Percentiles rank a stretch among this genome's conserved stretches.
Conservation (phyloP, 495 filamentous ascomycete species). For the Neurospora tetrasperma region DNA sequence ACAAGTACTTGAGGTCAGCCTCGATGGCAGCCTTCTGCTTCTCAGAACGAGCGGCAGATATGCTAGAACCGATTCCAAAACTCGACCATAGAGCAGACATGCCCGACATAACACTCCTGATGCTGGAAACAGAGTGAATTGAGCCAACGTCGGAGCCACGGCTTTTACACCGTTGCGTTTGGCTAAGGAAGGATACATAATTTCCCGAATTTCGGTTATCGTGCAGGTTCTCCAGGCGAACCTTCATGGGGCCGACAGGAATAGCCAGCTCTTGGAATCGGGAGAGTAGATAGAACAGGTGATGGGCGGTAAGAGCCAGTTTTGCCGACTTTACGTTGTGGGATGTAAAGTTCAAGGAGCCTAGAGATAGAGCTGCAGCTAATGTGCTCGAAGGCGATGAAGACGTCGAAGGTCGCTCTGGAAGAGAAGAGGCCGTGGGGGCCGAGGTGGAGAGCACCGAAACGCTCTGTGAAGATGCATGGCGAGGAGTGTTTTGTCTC, state of each 20-base stretch:
- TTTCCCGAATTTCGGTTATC: slow-evolving; percentile 74
- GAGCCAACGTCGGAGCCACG: slow-evolving; percentile 77
- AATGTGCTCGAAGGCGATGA: slow-evolving; percentile 62
- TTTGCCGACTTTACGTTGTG: slow-evolving; percentile 79
- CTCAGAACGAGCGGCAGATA: slow-evolving; percentile 67
- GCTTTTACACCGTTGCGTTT: slow-evolving; percentile 62
- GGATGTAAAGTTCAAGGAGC: slow-evolving; percentile 73
- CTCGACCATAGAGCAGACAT: slow-evolving; percentile 89
- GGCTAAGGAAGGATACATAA: slow-evolving; percentile 91
- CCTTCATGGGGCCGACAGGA: slow-evolving; percentile 87
- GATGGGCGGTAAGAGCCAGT: slow-evolving; percentile 89
- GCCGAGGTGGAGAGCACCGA: slow-evolving; percentile 37
- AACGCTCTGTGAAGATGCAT: slow-evolving; percentile 51
- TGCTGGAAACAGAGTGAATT: slow-evolving; percentile 89
- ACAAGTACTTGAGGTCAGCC: slow-evolving; percentile 86
- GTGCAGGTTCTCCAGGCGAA: slow-evolving; percentile 89
- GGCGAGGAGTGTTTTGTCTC: slow-evolving; percentile 50
- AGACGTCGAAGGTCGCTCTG: slow-evolving; percentile 45
- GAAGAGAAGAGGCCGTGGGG: slow-evolving; percentile 39
- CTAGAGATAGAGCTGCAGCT: slow-evolving; percentile 75
- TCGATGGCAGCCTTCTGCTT: slow-evolving; percentile 76
- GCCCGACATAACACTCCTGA: slow-evolving; percentile 92
- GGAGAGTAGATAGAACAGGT: slow-evolving; percentile 91
- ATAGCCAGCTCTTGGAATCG: slow-evolving; percentile 90
- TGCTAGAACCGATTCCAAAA: slow-evolving; percentile 66